Base-by-base conservation (phyloP, 2,329 filamentous ascomycete genomes). In the Calonectria pseudoreteaudii region DNA sequence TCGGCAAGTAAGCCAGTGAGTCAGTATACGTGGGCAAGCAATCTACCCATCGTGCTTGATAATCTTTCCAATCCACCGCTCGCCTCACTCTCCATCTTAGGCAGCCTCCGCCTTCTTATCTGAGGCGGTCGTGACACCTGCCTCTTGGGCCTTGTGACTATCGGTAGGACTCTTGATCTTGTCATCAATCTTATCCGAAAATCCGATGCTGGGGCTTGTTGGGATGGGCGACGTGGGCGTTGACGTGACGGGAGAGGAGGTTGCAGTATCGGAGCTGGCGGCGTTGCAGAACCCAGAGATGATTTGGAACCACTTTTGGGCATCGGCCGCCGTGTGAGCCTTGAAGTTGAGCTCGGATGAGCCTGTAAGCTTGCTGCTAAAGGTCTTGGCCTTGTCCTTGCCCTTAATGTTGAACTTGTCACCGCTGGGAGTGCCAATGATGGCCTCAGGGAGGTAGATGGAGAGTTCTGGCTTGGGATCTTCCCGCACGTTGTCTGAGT, bases 351-450 rank as follows among this genome's bases (percentile, higher is more conserved):
- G 89, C 85, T 98, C 96, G 50, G 95, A 92, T 31, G 86, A 91
- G 77, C 96, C 94, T 62, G 93, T 91, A 77, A 98, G 91, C 82
- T 95, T 96, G 87, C 93, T 94, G 81, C 93, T 93, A 76, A 98
- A 86, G 76, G 93, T 94, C 82, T 94, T 94, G 81, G 93, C 93
- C 71, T 93, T 91, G 83, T 99, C 96, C 85, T 98, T 98, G 84
- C 97, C 97, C 88, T 98, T 98, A 84, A 99, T 90, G 81, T 92
- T 95, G 89, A 99, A 98, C 85, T 98, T 98, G 74, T 93, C 91
- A 68, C 94, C 95, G 77, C 89, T 92, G 16, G 91, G 90, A 0
- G 86, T 81, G 72, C 95, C 95, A 71, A 98, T 91, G 58, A 93
- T 85, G 79, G 96, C 97, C 80, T 99, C 97, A 14, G 97, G 96